phyloP scores from a whole-genome alignment of 1,284 basidiomycete species.

The Phylloporus sp. region DNA sequence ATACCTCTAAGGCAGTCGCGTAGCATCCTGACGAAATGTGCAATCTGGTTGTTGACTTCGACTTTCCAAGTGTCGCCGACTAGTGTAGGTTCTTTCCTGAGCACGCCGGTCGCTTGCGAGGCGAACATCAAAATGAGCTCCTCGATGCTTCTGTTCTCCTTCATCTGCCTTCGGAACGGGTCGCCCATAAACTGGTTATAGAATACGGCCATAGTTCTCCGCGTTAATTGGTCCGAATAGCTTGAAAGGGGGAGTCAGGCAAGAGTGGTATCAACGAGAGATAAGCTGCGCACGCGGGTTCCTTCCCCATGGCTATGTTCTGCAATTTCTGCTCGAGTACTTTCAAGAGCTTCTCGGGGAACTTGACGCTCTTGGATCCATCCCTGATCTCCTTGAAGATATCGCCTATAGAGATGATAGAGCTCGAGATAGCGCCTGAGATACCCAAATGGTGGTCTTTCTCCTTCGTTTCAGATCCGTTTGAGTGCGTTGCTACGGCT shows the following conservation, averaged over 20 bases:
- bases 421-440: conserved; percentile 72
- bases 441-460: conserved; percentile 63
- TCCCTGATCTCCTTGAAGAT: conserved; percentile 78
- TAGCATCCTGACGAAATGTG: conserved; percentile 84
- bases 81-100: conserved; percentile 83
- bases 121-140: conserved; percentile 97
- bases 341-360: conserved; percentile 91
- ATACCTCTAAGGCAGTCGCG: conserved; percentile 76
- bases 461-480: conserved; percentile 54
- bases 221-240: conserved; percentile 87
- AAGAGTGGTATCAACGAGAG: background rate
- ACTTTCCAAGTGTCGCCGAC: conserved; percentile 87
- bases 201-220: conserved; percentile 88
- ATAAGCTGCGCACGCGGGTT: conserved; percentile 67
- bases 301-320: conserved; percentile 90
- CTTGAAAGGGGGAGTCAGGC: conserved; percentile 43
- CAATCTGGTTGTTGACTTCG: conserved; percentile 91
- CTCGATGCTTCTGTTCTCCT: conserved; percentile 96
- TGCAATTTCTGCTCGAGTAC: conserved; percentile 86
- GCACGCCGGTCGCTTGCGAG: conserved; percentile 81
- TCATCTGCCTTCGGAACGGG: conserved; percentile 86
- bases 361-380: conserved; percentile 83
- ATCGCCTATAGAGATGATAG: conserved; percentile 78
- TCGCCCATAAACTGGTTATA: conserved; percentile 89
- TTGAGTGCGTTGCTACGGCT: conserved; percentile 42